Evolutionary conservation across 2,329 filamentous ascomycete genomes (phyloP), one percentile per base, ranked within the genome.

Genomic region (Paecilomyces sp.): DNA sequence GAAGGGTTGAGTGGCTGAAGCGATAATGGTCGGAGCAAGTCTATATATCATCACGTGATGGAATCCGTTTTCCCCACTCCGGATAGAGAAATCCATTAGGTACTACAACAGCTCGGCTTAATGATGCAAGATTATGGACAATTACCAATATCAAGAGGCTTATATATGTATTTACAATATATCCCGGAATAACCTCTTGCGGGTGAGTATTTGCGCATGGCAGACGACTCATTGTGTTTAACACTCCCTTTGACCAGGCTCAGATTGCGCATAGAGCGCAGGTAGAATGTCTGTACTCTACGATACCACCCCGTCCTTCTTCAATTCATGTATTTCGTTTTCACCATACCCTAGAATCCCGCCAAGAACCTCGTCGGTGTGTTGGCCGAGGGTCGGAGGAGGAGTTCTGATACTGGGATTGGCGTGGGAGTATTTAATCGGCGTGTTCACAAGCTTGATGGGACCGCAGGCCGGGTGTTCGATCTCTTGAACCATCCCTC

Each of bases 361-460:
- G 22, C 74, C 71, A 60, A 96, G 74, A 4, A 96, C 82, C 72
- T 94, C 89, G 65, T 91, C 81, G 0, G 92, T 96, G 74, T 96
- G 91, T 76, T 96, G 86, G 0, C 92, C 94, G 34, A 99, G 77
- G 7, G 88, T 89, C 1, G 94, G 94, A 18, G 94, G 94, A 28
- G 90, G 84, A 3, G 81, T 88, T 34, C 93, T 82, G 47, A 96
- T 86, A 3, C 85, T 84, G 0, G 92, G 91, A 65, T 83, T 86
- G 28, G 88, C 89, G 65, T 92, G 86, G 4, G 92, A 96, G 74
- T 92, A 96, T 74, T 99, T 99, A 61, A 99, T 88, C 0, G 94
- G 94, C 0, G 92, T 95, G 69, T 96, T 97, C 58, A 99, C 88
- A 70, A 99, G 79, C 76, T 92, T 92, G 63, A 99, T 88, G 0